Percentiles rank a stretch among this genome's conserved stretches.
These are phyloP conservation scores for Diplocarpon mali DNA, from an alignment of 2,329 filamentous ascomycete genomes.

Conservation along the genomic window DNA sequence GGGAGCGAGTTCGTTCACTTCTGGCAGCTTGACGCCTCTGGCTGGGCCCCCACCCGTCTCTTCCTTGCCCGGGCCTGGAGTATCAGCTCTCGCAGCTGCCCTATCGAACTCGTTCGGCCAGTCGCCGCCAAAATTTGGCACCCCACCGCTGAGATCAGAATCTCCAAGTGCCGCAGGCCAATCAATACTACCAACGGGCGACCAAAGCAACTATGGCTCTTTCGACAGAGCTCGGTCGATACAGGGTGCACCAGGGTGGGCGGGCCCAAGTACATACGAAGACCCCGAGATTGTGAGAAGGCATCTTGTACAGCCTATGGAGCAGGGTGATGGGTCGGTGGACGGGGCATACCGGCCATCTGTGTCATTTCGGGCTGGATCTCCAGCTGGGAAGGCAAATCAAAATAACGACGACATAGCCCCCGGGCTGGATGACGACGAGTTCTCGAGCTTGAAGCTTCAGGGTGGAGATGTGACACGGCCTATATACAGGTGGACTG, in stretches of 20 bases:
- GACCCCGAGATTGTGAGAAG: constrained; percentile 85
- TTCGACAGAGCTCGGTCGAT: constrained; percentile 55
- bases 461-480: constrained; percentile 93
- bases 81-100: constrained; percentile 83
- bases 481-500: constrained; percentile 93
- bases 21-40: constrained; percentile 48
- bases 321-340: constrained; percentile 26
- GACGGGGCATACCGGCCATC: constrained; percentile 26
- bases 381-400: constrained; percentile 26
- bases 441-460: constrained; percentile 86
- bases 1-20: constrained; percentile 21
- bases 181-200: constrained; percentile 29
- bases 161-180: constrained; percentile 45
- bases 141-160: constrained; percentile 44
- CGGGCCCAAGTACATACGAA: constrained; percentile 56
- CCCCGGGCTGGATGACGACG: constrained; percentile 48
- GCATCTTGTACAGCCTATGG: constrained; percentile 69
- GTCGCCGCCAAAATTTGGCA: constrained; percentile 60
- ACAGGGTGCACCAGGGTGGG: constrained; percentile 31
- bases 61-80: constrained; percentile 62
- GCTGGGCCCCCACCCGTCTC: constrained; percentile 45
- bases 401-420: constrained; percentile 25
- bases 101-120: constrained; percentile 63
- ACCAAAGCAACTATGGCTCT: constrained; percentile 72
- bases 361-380: constrained; percentile 28